A percentile compares a stretch with the other conserved stretches of the same genome.
phyloP scores from a whole-genome alignment of 1,284 basidiomycete genomes.

The Bjerkandera adusta region DNA sequence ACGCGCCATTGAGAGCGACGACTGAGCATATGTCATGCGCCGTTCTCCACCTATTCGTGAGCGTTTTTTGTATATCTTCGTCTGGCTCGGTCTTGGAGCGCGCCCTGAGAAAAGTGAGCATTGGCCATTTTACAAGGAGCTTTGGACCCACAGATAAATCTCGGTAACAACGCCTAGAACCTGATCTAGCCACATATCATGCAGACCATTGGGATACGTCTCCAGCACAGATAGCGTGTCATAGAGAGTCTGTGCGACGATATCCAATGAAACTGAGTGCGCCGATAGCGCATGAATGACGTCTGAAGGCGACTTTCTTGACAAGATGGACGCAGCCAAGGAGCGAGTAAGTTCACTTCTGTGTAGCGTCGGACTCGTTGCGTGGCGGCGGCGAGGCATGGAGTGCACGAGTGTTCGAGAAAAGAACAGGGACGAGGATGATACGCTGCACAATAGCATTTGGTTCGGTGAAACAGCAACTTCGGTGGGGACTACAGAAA shows the following conservation, averaged over 20 bases:
- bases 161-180: constrained; percentile 55
- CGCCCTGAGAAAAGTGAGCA: constrained; percentile 28
- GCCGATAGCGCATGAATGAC: constrained; percentile 48
- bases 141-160: constrained; percentile 49
- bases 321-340: constrained; percentile 44
- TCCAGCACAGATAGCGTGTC: constrained; percentile 43
- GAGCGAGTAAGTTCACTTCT: constrained; percentile 18
- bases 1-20: constrained; percentile 54
- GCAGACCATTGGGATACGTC: constrained; percentile 21
- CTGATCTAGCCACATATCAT: constrained; percentile 37
- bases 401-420: constrained; percentile 44
- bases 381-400: constrained; percentile 37
- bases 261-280: constrained; percentile 37
- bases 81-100: constrained; percentile 31
- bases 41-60: constrained; percentile 48
- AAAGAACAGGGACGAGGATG: constrained; percentile 38
- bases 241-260: constrained; percentile 41
- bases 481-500: constrained; percentile 44
- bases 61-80: constrained; percentile 36
- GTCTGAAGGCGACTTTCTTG: constrained; percentile 49
- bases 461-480: constrained; percentile 56
- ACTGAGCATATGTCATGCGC: constrained; percentile 66
- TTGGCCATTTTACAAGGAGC: constrained; percentile 7
- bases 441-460: constrained; percentile 47
- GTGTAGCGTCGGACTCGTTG: constrained; percentile 11